Evolutionary conservation across 164 flowering plant species (phyloP).

Genomic region (Tetrastigma voinierianum): DNA sequence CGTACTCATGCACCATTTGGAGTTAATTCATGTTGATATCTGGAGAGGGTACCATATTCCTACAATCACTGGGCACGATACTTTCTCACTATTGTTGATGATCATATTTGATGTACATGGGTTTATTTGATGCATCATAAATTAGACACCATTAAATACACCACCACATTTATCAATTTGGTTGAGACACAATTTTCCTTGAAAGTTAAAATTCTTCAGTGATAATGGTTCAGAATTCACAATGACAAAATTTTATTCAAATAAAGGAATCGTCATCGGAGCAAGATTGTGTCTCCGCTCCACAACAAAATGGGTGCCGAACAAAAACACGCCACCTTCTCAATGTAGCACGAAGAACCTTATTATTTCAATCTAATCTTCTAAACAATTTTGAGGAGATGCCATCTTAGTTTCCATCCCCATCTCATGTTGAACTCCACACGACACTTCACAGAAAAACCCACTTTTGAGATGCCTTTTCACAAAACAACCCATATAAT

Average conservation of each 20-base stretch:
- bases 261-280: slow-evolving; percentile 19
- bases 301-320: slow-evolving; percentile 15
- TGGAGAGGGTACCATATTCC: neutral
- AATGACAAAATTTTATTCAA: neutral
- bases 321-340: slow-evolving; percentile 18
- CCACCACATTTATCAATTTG: slow-evolving; percentile 6
- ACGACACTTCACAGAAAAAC: neutral
- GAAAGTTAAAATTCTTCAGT: no score
- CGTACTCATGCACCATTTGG: slow-evolving; percentile 9
- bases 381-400: slow-evolving; percentile 23
- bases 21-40: slow-evolving; percentile 16
- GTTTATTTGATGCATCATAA: slow-evolving; percentile 12
- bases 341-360: slow-evolving; percentile 17
- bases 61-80: no score
- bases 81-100: slow-evolving; percentile 22
- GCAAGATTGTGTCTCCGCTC: slow-evolving; percentile 14
- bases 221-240: no score
- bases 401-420: slow-evolving; percentile 11
- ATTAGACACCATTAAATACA: slow-evolving; percentile 1
- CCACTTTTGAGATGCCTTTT: slow-evolving; percentile 20
- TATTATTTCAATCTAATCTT: slow-evolving; percentile 22
- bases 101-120: slow-evolving; percentile 17
- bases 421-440: slow-evolving; percentile 15
- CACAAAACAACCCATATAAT: neutral
- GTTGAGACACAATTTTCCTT: no score